Evolutionary conservation across 345 rosid genomes (phyloP).

Genomic region (Populus deltoides): DNA sequence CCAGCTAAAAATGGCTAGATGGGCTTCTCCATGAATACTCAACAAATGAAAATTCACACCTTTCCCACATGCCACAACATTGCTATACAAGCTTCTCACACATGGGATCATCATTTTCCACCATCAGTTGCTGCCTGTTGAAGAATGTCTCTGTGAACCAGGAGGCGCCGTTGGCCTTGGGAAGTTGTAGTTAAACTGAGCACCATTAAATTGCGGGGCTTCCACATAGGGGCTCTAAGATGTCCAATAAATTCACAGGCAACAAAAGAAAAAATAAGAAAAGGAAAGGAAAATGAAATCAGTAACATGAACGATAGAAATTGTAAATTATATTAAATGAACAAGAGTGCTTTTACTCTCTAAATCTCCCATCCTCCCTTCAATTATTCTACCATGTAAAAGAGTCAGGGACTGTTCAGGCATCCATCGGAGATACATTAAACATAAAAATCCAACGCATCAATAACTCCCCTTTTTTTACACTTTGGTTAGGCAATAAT

Average conservation of each 20-base stretch:
- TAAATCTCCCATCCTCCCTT: background rate
- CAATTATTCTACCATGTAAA: background rate
- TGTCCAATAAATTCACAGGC: background rate
- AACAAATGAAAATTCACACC: constrained; percentile 7
- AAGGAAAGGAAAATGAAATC: background rate
- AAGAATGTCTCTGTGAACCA: constrained; percentile 60
- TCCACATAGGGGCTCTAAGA: constrained; percentile 72
- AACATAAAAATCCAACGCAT: background rate
- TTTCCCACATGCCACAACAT: background rate
- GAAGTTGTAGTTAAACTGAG: constrained; percentile 36
- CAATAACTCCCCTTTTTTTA: background rate
- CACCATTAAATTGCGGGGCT: constrained; percentile 50
- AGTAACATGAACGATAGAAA: background rate
- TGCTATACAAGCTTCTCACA: constrained; percentile 12
- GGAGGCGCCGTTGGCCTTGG: constrained; percentile 74
- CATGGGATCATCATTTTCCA: constrained; percentile 10
- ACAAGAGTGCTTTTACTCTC: background rate
- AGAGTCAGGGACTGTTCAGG: background rate
- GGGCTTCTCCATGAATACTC: constrained; percentile 9
- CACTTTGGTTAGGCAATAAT: background rate
- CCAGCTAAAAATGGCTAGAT: background rate
- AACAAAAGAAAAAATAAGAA: background rate
- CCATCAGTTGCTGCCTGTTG: constrained; percentile 34
- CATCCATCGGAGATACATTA: background rate
- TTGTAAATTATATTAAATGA: background rate